Evolutionary conservation across 331 rosid genomes (phyloP).

Genomic region (Telfairia occidentalis): DNA sequence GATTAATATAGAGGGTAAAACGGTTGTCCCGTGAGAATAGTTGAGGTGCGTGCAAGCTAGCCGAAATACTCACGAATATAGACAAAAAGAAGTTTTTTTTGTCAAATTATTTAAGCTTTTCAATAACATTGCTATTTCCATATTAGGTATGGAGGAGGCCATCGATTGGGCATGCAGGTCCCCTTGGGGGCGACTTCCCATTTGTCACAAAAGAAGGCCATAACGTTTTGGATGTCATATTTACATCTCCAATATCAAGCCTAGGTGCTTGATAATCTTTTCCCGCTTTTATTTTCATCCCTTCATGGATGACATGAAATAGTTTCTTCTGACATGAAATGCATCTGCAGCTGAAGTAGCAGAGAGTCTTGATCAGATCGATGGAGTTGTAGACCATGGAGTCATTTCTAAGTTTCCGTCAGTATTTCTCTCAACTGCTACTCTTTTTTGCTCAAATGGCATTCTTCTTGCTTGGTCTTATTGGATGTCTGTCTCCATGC

Average conservation of each 20-base stretch:
- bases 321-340: neutral
- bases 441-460: conserved; percentile 5
- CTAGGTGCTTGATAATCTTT: conserved; percentile 35
- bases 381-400: conserved; percentile 68
- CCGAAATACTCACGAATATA: too few relatives aligned
- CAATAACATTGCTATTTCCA: neutral
- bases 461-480: neutral
- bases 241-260: conserved; percentile 72
- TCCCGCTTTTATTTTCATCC: neutral
- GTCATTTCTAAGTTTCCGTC: conserved; percentile 68
- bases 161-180: conserved; percentile 63
- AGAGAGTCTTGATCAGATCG: conserved; percentile 37
- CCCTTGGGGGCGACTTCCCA: conserved; percentile 75
- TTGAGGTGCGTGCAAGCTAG: too few relatives aligned
- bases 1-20: too few relatives aligned
- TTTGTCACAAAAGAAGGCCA: conserved; percentile 69
- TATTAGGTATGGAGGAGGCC: conserved; percentile 76
- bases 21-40: too few relatives aligned
- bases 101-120: neutral
- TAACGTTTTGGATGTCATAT: conserved; percentile 72
- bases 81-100: too few relatives aligned
- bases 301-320: neutral
- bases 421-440: conserved; percentile 28
- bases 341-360: conserved; percentile 60
- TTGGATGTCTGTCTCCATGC: neutral